Evolutionary conservation across 169 alveolate genomes (phyloP), one percentile per base, ranked within the genome.

Genomic region (Perkinsus marinus): DNA sequence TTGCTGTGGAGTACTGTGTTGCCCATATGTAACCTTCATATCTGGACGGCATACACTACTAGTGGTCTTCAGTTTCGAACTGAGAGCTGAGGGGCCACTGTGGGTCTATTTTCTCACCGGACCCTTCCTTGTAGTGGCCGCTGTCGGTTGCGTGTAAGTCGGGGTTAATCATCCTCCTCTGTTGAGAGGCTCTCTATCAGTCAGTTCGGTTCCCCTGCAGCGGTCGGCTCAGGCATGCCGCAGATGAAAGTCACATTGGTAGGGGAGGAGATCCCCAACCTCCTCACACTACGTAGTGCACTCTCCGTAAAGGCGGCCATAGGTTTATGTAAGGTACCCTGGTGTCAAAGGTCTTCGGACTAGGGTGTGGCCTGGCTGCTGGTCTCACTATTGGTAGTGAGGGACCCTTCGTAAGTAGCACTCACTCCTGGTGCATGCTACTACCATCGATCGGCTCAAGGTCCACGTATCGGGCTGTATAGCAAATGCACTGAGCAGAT

Each of bases 141-240:
- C 79, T 2, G 79, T 57, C 5, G 26, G 36, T 57, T 57, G 79
- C 34, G 79, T 57, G 79, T 57, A 16, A 5, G 79, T 57, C 30
- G 36, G 34, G 36, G 36, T 57, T 30, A n/a, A n/a, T n/a, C 79
- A 13, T 16, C 79, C 34, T 19, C 22, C 79, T 19, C 34, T 57
- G 22, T 57, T 16, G 7, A 13, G 79, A 0, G 22, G 26, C 79
- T 57, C 30, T 57, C 22, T 57, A 13, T 57, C 79, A 57, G 79
- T 0, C 79, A 57, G 26, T 57, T 57, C 79, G 79, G 79, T 57
- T 57, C 79, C 79, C 26, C 34, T 13, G 79, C 79, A 57, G 95
- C 97, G 7, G 96, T 95, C 90, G 97, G 97, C 36, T 92, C 95
- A 68, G 97, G 97, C 39, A 93, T 95, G 39, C 96, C 97, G 0